Conservation (phyloP, 225 moss, liverwort and hornwort species). For the Sphagnum tenellum region DNA sequence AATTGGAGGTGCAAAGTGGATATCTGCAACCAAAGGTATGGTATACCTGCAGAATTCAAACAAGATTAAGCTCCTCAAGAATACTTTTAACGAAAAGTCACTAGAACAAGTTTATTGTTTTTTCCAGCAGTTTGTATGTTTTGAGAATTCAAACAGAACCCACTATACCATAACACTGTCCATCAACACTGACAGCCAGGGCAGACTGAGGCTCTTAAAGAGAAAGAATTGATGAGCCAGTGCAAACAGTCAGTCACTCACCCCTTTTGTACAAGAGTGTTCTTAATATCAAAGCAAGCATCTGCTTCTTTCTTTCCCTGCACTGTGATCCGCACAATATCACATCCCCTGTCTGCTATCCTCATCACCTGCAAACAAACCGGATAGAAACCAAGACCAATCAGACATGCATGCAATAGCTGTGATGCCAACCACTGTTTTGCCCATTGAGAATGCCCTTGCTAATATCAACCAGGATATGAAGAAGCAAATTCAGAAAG, state of each 20-base stretch:
- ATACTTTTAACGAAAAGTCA: too few species aligned
- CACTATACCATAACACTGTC: too few species aligned
- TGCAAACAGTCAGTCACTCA: constrained; percentile 6
- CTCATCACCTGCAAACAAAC: constrained; percentile 66
- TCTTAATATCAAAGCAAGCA: constrained; percentile 86
- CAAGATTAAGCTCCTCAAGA: too few species aligned
- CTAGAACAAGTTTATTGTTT: too few species aligned
- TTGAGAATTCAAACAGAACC: too few species aligned
- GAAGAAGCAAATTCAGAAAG: too few species aligned
- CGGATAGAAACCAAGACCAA: constrained; percentile 9
- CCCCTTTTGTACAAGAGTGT: constrained; percentile 95
- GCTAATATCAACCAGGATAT: too few species aligned
- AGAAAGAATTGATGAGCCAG: too few species aligned
- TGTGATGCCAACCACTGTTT: neutral
- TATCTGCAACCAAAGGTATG: constrained; percentile 88
- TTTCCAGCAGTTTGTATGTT: too few species aligned
- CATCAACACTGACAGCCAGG: too few species aligned
- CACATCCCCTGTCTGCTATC: constrained; percentile 80
- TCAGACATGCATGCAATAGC: neutral
- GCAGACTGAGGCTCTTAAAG: too few species aligned
- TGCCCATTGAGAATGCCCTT: too few species aligned
- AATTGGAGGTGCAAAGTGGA: constrained; percentile 87
- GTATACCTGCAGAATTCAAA: constrained; percentile 43
- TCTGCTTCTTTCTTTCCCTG: constrained; percentile 93
- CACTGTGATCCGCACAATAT: constrained; percentile 93